Evolutionary conservation across 2,329 filamentous ascomycete species (phyloP).

Genomic region (Sporothrix sp.): DNA sequence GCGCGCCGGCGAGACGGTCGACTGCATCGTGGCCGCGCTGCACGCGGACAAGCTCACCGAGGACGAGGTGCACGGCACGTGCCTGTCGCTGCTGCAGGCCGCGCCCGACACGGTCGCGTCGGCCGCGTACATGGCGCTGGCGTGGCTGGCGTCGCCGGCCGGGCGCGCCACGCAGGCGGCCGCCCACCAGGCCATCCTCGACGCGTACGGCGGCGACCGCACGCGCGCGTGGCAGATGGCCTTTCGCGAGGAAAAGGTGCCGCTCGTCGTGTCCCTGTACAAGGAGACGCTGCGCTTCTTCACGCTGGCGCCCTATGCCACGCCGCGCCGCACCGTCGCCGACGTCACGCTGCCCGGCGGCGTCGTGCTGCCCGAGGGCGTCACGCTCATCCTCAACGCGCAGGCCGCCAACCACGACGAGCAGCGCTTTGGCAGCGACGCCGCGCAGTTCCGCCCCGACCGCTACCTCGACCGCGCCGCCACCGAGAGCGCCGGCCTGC

Average conservation of each 20-base stretch:
- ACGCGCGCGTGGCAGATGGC: conserved; percentile 5
- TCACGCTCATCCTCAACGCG: conserved; percentile 8
- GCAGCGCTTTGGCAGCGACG: conserved; percentile 1
- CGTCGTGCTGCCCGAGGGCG: neutral
- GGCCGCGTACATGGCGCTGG: conserved; percentile 1
- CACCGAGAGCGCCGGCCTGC: neutral
- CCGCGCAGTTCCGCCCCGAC: conserved; percentile 3
- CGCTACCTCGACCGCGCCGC: neutral
- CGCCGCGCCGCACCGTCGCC: conserved; percentile 3
- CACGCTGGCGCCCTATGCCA: conserved; percentile 3
- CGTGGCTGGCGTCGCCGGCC: conserved; percentile 3
- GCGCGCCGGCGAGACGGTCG: conserved; percentile 1
- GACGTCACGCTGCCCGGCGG: conserved; percentile 4
- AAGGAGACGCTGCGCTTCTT: conserved; percentile 9
- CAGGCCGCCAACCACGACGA: conserved; percentile 4
- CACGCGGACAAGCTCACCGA: conserved; percentile 7
- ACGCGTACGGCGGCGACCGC: conserved; percentile 3
- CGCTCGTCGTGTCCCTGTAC: neutral
- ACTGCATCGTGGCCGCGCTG: conserved; percentile 5
- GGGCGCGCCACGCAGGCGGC: conserved; percentile 2
- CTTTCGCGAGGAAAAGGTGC: conserved; percentile 5
- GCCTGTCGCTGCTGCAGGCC: conserved; percentile 4
- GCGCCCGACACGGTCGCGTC: conserved; percentile 4
- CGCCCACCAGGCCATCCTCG: neutral
- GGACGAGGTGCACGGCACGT: conserved; percentile 6